Evolutionary conservation across 208 protist species (phyloP), one percentile per base, ranked within the genome.

Genomic region (Zelonia costaricensis): DNA sequence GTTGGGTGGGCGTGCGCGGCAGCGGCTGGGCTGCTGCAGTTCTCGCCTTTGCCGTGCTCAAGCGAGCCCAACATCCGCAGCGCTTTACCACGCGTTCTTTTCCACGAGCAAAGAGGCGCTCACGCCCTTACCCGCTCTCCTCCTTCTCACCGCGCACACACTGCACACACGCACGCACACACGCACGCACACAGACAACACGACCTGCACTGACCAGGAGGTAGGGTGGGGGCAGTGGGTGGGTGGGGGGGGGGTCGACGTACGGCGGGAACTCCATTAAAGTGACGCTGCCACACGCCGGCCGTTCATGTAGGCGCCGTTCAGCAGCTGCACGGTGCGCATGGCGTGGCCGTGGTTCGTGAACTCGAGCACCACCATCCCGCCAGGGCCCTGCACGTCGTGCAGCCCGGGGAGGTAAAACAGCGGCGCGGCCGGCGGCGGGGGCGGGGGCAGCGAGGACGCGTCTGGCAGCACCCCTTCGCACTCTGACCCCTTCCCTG

Each of bases 261-360:
- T n/a, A n/a, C n/a, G n/a, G n/a, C n/a, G n/a, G 36, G 36, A 42
- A 42, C 9, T 42, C 10, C 9, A 9, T 45, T 64, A 78, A 67
- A 87, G 55, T 9, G 78, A 73, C 6, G 86, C 86, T 13, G 68
- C 69, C 9, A 93, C 74, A n/a, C 67, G 60, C 22, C 74, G 73
- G 0, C 87, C 87, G 48, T 94, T 94, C 13, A 94, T 28, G 49
- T 62, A 73, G n/a, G 77, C 81, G 4, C 87, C 87, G 40, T 94
- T 78, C 18, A 94, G 47, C 47, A 73, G 48, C 43, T 67, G 53
- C 54, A 77, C 73, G 25, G 82, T 74, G 10, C 55, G 56, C 40
- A 64, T 27, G 44, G 82, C 81, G 31, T 63, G 69, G 45, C 55
- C 69, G 1, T 46, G 40, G 33, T 72, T 55, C 0, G 72, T 39